Percentiles rank a stretch among this genome's conserved stretches.
These are phyloP conservation scores for Trichomonas gallinae DNA, from an alignment of 208 protist genomes.

Conservation along the genomic window DNA sequence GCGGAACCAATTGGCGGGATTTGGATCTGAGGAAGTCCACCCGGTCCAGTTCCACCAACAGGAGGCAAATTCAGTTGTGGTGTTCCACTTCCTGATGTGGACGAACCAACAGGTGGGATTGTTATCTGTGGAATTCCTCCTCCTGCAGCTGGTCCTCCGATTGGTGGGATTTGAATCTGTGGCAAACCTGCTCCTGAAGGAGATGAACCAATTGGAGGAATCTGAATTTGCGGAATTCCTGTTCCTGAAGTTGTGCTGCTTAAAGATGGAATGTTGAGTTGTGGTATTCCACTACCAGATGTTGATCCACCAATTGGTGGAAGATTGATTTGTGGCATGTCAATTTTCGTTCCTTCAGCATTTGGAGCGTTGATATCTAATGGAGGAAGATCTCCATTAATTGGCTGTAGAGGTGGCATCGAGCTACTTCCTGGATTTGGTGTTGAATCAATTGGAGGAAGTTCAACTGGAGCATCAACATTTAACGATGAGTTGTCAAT, in stretches of 20 bases:
- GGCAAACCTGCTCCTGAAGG: background rate
- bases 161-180: background rate
- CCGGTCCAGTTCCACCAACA: too few species aligned
- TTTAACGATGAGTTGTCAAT: background rate
- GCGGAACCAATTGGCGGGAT: background rate
- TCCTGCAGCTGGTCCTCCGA: too few species aligned
- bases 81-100: too few species aligned
- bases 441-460: too few species aligned
- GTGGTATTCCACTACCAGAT: background rate
- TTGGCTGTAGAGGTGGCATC: too few species aligned
- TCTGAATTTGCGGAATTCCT: background rate
- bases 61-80: too few species aligned
- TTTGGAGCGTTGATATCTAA: too few species aligned
- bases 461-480: too few species aligned
- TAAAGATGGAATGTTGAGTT: background rate
- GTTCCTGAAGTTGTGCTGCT: background rate
- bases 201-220: background rate
- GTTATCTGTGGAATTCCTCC: background rate
- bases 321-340: background rate
- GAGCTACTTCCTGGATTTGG: too few species aligned
- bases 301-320: background rate
- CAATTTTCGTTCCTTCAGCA: too few species aligned
- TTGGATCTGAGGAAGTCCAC: too few species aligned
- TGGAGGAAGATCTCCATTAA: too few species aligned
- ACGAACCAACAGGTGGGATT: background rate